These are phyloP conservation scores for Barnettozyma californica DNA, from an alignment of 805 yeast species.

Conservation along the genomic window DNA sequence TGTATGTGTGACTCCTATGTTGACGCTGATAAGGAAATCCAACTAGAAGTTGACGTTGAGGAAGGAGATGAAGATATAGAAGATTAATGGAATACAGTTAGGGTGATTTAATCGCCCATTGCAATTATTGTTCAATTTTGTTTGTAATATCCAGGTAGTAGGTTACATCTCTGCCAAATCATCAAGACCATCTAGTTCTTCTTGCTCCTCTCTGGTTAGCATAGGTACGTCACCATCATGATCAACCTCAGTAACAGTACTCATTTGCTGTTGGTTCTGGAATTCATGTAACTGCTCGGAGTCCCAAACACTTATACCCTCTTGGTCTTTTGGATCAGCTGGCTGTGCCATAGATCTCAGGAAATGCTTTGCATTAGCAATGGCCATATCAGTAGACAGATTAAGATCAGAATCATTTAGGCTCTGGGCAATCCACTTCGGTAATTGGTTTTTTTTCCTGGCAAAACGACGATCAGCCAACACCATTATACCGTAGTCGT, in stretches of 20 bases:
- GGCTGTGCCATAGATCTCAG: slow-evolving; percentile 94
- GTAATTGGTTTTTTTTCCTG: slow-evolving; percentile 79
- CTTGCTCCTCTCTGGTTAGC: slow-evolving; percentile 21
- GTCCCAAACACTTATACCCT: slow-evolving; percentile 93
- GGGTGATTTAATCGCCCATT: background rate
- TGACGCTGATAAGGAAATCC: slow-evolving; percentile 87
- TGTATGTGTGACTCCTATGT: slow-evolving; percentile 85
- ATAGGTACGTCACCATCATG: slow-evolving; percentile 25
- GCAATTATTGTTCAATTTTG: background rate
- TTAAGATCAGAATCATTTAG: slow-evolving; percentile 87
- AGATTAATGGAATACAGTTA: background rate
- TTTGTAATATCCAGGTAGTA: background rate
- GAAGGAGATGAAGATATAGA: slow-evolving; percentile 25
- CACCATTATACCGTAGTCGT: slow-evolving; percentile 98
- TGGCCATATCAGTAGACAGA: slow-evolving; percentile 94
- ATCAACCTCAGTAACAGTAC: slow-evolving; percentile 16
- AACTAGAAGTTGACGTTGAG: slow-evolving; percentile 43
- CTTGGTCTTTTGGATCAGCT: slow-evolving; percentile 79
- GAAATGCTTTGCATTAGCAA: slow-evolving; percentile 90
- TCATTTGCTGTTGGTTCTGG: slow-evolving; percentile 46
- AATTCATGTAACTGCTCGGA: slow-evolving; percentile 54
- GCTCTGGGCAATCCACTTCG: slow-evolving; percentile 96
- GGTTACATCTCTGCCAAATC: slow-evolving; percentile 19
- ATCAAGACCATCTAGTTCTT: slow-evolving; percentile 11
- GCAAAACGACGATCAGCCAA: slow-evolving; percentile 91